Evolutionary conservation across 208 protist species (phyloP), one percentile per base, ranked within the genome.

Genomic region (Trypanosoma melophagium): DNA sequence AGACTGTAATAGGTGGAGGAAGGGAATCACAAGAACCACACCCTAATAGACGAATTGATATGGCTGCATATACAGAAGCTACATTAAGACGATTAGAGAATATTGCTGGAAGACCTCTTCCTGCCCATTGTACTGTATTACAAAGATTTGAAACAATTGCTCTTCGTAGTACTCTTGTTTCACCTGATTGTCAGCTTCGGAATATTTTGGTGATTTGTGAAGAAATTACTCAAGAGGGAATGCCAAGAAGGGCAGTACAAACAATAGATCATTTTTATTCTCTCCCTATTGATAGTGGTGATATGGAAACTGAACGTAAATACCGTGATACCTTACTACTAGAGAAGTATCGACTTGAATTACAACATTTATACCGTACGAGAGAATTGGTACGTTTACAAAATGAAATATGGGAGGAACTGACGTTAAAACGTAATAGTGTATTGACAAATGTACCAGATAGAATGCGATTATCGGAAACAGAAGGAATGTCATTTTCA

Each of bases 121-220:
- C 87, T 12, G 63, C 63, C 12, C 77, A 78, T 40, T 81, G 71
- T 68, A 87, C 77, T 4, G 73, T 86, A 8, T 69, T 92, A 31
- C 90, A 96, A 64, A 83, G 77, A 31, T 86, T 91, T 66, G 65
- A 84, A 68, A 82, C 79, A 16, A 87, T 96, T 59, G 74, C 87
- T 7, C 66, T 84, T 7, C 90, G 90, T 47, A 88, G 80, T 66
- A 79, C 85, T 50, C 74, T 96, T 16, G 78, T 84, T 13, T 83
- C 87, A 16, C 74, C 83, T 5, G 65, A 81, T 58, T 92, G 86
- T 87, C 90, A 96, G 75, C 60, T 87, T 12, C 66, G 80, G 25
- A 93, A 91, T 66, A 86, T 96, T 54, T 69, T 89, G 31, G 66
- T 87, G 17, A 49, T 96, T 22, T 79, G 76, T 22, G 87, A 93